Evolutionary conservation across 257 asterid species (phyloP).

Genomic region (Oldenlandia corymbosa): DNA sequence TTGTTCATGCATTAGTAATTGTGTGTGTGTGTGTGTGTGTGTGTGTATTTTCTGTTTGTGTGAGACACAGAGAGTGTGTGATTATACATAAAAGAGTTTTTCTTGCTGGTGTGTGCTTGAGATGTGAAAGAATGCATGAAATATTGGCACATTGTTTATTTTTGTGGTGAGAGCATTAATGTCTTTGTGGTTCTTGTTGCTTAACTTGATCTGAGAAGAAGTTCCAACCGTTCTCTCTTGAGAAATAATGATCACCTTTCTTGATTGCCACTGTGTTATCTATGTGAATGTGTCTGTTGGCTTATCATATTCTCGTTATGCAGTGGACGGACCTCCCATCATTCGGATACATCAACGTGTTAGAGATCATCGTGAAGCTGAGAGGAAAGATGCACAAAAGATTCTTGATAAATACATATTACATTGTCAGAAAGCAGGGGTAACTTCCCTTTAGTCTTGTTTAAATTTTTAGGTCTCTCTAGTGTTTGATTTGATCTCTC

Average conservation of each 20-base stretch:
- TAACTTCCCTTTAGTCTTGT: conserved; percentile 26
- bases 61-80: too few species aligned
- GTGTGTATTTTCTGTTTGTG: too few species aligned
- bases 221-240: background rate
- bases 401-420: conserved; percentile 54
- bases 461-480: too few species aligned
- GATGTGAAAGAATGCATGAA: too few species aligned
- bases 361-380: conserved; percentile 49
- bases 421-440: conserved; percentile 65
- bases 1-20: too few species aligned
- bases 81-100: too few species aligned
- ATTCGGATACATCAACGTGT: conserved; percentile 45
- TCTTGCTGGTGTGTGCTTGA: too few species aligned
- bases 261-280: background rate
- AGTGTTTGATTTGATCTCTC: background rate
- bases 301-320: conserved; percentile 18
- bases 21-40: too few species aligned
- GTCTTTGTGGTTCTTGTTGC: background rate
- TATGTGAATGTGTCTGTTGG: background rate
- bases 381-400: conserved; percentile 56
- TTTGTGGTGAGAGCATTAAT: too few species aligned
- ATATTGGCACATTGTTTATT: too few species aligned
- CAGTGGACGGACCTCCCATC: conserved; percentile 72
- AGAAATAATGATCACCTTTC: background rate
- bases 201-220: background rate